Percentiles rank a stretch among this genome's conserved stretches.
These are phyloP conservation scores for Cyberlindnera bimundalis DNA, from an alignment of 805 yeast genomes.

Conservation along the genomic window DNA sequence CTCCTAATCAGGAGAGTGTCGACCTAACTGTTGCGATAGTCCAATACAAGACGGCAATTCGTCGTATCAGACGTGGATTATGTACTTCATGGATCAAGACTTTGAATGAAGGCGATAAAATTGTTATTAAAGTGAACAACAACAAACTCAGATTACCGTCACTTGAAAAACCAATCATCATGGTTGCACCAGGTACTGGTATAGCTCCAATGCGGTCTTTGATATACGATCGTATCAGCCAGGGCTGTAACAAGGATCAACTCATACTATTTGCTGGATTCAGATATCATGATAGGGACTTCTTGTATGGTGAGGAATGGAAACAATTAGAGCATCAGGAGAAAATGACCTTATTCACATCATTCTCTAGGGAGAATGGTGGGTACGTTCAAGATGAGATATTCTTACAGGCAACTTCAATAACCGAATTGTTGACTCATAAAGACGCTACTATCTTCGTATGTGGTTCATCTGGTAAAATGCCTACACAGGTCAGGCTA, in stretches of 20 bases:
- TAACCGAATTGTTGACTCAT: conserved; percentile 52
- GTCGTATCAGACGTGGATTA: conserved; percentile 73
- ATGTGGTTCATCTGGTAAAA: conserved; percentile 92
- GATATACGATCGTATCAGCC: conserved; percentile 33
- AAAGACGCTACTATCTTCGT: conserved; percentile 64
- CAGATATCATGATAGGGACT: conserved; percentile 64
- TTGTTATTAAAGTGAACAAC: conserved; percentile 50
- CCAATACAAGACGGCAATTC: conserved; percentile 76
- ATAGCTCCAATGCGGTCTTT: conserved; percentile 87
- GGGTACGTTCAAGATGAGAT: conserved; percentile 80
- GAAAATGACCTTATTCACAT: conserved; percentile 39
- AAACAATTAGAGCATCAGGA: conserved; percentile 31
- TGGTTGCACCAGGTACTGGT: conserved; percentile 95
- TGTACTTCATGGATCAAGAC: conserved; percentile 73
- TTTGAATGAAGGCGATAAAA: conserved; percentile 43
- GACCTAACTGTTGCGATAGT: conserved; percentile 83
- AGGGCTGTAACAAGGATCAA: conserved; percentile 32
- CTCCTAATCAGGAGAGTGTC: conserved; percentile 37
- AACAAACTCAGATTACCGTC: conserved; percentile 39
- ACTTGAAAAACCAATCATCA: conserved; percentile 47
- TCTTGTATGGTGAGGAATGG: conserved; percentile 58
- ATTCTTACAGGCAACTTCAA: conserved; percentile 43
- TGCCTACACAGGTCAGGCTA: conserved; percentile 88
- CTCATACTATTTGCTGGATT: conserved; percentile 72
- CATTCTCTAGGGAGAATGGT: conserved; percentile 49